phyloP scores from a whole-genome alignment of 257 asterid genomes.

The Solanum sitiens region DNA sequence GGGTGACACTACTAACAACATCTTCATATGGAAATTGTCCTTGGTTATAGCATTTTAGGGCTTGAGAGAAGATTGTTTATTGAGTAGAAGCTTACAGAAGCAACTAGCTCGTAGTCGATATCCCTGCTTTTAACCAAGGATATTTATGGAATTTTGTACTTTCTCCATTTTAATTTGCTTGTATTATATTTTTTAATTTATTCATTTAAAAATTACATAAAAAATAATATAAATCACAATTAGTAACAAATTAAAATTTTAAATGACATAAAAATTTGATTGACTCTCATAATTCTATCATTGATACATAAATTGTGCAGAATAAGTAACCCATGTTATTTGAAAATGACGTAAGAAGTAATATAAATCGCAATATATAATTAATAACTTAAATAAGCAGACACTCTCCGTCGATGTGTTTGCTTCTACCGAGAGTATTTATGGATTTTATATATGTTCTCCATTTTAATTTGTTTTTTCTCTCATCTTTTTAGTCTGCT shows the following conservation, averaged over 20 bases:
- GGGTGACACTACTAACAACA: neutral
- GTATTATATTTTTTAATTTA: no score
- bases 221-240: no score
- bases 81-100: neutral
- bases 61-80: neutral
- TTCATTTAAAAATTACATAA: neutral
- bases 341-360: neutral
- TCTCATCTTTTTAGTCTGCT: neutral
- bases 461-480: no score
- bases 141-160: neutral
- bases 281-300: neutral
- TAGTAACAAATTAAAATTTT: no score
- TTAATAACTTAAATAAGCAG: neutral
- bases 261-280: no score
- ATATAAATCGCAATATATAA: neutral
- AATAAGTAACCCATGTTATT: neutral
- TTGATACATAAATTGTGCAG: neutral
- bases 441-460: no score
- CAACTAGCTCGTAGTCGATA: neutral
- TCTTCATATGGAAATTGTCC: neutral
- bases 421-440: neutral
- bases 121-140: neutral
- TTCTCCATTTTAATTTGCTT: neutral
- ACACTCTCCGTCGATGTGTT: neutral
- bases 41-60: neutral